Evolutionary conservation across 768 basidiomycete genomes (phyloP).

Genomic region (Candolleomyces efflorescens): DNA sequence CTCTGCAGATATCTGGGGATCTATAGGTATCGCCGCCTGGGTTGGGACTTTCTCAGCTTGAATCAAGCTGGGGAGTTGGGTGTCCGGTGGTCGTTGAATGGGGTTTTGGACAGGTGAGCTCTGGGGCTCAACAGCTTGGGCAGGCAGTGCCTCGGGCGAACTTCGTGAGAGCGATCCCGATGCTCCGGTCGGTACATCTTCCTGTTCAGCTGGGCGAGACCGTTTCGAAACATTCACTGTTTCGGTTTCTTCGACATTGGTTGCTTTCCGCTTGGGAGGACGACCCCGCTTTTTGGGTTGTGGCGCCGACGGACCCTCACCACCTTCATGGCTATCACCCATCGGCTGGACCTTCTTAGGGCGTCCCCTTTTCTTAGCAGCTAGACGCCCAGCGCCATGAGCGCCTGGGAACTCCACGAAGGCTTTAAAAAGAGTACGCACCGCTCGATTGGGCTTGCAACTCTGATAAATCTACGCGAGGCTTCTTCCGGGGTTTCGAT

Average conservation of each 20-base stretch:
- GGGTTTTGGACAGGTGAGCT: too few species aligned
- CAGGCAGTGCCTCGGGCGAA: too few species aligned
- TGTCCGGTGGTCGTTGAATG: too few species aligned
- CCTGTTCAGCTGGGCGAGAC: background rate
- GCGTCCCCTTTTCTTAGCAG: slow-evolving; percentile 38
- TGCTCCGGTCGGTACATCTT: background rate
- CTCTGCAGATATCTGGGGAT: background rate
- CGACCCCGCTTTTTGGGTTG: slow-evolving; percentile 33
- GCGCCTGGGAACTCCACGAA: background rate
- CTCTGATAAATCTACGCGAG: background rate
- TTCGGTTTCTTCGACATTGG: background rate
- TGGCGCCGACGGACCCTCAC: background rate
- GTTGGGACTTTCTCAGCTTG: too few species aligned
- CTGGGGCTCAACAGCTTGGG: too few species aligned
- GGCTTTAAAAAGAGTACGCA: background rate
- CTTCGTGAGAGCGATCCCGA: background rate
- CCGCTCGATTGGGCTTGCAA: background rate
- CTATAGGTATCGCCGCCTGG: background rate
- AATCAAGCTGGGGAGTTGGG: too few species aligned
- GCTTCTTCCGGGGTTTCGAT: background rate
- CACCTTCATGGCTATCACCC: background rate
- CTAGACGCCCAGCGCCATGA: background rate
- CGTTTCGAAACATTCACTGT: background rate
- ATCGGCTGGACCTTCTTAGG: slow-evolving; percentile 21
- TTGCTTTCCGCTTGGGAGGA: slow-evolving; percentile 20